Conservation (phyloP, 257 asterid genomes). For the Nemophila menziesii region DNA sequence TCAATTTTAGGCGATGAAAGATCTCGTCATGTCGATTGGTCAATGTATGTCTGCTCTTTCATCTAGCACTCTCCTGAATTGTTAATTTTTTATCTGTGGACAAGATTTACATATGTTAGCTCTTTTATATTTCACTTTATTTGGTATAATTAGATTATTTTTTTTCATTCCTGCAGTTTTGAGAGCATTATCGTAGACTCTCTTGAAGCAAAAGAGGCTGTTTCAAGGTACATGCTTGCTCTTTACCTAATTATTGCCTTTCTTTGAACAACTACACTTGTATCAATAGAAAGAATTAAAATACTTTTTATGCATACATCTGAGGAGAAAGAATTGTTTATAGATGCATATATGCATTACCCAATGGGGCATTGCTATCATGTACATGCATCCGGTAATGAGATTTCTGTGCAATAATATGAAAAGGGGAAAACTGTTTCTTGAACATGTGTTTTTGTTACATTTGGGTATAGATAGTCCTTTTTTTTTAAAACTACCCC, state of each 20-base stretch:
- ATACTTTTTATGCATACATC: neutral
- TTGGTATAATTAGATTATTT: slow-evolving; percentile 18
- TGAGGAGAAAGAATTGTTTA: neutral
- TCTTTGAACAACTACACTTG: neutral
- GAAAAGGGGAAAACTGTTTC: neutral
- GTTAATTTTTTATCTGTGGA: slow-evolving; percentile 9
- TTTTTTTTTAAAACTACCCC: neutral
- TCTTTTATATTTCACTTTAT: slow-evolving; percentile 7
- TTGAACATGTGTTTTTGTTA: neutral
- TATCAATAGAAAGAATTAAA: too few relatives aligned
- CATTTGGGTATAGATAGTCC: neutral
- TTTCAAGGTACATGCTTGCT: slow-evolving; percentile 47
- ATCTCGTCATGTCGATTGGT: slow-evolving; percentile 79
- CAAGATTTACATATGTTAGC: slow-evolving; percentile 12
- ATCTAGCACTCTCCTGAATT: slow-evolving; percentile 7
- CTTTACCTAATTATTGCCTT: neutral
- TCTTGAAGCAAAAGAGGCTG: slow-evolving; percentile 68
- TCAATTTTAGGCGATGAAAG: slow-evolving; percentile 65
- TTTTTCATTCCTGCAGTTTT: slow-evolving; percentile 46
- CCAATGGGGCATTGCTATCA: too few relatives aligned
- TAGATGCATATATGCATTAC: too few relatives aligned
- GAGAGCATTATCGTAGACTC: slow-evolving; percentile 81
- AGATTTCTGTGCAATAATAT: too few relatives aligned
- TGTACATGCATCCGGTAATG: too few relatives aligned
- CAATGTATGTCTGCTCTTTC: slow-evolving; percentile 49